Evolutionary conservation across 1,139 yeast species (phyloP).

Genomic region (Lizanozyma gosingica): DNA sequence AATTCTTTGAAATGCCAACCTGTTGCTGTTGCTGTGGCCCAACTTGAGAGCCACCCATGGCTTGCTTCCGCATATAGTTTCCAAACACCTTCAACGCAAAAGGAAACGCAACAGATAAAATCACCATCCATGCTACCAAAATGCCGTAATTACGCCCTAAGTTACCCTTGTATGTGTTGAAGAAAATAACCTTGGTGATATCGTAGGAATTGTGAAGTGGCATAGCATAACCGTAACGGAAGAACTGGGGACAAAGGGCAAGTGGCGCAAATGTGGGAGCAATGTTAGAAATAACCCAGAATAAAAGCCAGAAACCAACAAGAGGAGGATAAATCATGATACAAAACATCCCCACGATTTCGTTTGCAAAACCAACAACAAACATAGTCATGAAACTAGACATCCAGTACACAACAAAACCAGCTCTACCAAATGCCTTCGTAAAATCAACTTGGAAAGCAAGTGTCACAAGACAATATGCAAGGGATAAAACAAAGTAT

Average conservation of each 20-base stretch:
- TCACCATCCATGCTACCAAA: constrained; percentile 47
- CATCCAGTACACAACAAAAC: constrained; percentile 61
- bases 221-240: constrained; percentile 54
- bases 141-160: constrained; percentile 54
- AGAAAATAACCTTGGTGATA: constrained; percentile 46
- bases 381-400: constrained; percentile 48
- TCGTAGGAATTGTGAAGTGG: constrained; percentile 57
- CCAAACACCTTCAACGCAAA: constrained; percentile 19
- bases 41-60: background rate
- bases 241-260: constrained; percentile 43
- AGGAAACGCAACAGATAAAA: constrained; percentile 39
- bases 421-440: constrained; percentile 46
- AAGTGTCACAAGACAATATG: constrained; percentile 49
- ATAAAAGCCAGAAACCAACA: constrained; percentile 54
- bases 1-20: background rate
- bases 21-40: background rate
- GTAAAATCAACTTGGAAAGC: constrained; percentile 51
- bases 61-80: background rate
- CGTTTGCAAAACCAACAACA: constrained; percentile 59
- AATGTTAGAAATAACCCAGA: constrained; percentile 51
- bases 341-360: constrained; percentile 42
- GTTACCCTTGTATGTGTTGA: constrained; percentile 45
- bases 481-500: constrained; percentile 44
- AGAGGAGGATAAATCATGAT: constrained; percentile 39
- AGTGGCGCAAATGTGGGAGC: constrained; percentile 56